Percentiles rank a stretch among this genome's conserved stretches.
Conservation (phyloP, 2,329 filamentous ascomycete genomes). For the Berkeleyomyces basicola region DNA sequence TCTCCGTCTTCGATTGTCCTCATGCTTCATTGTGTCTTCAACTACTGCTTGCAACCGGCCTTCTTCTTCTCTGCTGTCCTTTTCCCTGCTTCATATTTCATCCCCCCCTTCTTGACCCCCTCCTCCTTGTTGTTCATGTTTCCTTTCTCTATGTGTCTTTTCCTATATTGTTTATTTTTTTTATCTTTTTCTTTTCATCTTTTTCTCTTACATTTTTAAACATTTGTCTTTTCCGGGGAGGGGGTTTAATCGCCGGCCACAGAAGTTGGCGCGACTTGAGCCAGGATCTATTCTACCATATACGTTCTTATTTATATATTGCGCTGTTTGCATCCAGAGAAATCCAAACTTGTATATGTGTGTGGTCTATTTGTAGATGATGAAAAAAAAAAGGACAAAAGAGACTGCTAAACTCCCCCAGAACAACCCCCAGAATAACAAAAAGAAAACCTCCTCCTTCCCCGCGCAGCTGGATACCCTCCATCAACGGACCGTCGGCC, state of each 20-base stretch:
- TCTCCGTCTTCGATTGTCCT: not conserved
- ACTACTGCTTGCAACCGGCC: not conserved
- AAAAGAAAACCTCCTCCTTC: not conserved
- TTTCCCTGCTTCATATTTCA: constrained; percentile 10
- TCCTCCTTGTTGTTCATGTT: constrained; percentile 19
- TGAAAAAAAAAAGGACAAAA: not conserved
- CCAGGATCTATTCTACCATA: constrained; percentile 12
- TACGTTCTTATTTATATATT: constrained; percentile 17
- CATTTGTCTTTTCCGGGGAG: constrained; percentile 10
- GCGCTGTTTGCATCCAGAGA: not conserved
- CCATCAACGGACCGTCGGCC: not conserved
- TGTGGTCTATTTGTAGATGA: not conserved
- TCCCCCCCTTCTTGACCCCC: not conserved
- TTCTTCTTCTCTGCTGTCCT: constrained; percentile 3
- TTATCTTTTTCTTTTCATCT: constrained; percentile 17
- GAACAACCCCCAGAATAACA: not conserved
- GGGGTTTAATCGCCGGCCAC: constrained; percentile 15
- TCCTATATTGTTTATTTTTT: constrained; percentile 15
- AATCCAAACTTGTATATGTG: not conserved
- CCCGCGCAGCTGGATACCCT: not conserved
- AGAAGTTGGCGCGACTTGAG: not conserved
- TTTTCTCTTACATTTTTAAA: constrained; percentile 16
- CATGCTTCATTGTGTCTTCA: not conserved
- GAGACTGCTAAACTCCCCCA: too few relatives aligned
- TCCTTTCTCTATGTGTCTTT: constrained; percentile 16